phyloP scores from a whole-genome alignment of 805 yeast genomes.

The Wickerhamiella azymoides region DNA sequence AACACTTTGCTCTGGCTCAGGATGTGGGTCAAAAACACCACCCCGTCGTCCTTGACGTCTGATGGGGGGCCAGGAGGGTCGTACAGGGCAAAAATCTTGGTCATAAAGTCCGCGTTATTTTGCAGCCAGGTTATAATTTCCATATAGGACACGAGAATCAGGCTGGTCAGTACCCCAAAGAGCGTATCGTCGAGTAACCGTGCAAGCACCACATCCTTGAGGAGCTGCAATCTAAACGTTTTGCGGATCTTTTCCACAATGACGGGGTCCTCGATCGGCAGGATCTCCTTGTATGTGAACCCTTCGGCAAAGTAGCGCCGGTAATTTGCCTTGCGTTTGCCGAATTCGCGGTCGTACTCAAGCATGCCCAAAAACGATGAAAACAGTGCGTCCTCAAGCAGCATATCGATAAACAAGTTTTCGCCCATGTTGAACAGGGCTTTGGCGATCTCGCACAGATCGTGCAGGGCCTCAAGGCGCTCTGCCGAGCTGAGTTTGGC shows the following conservation, averaged over 20 bases:
- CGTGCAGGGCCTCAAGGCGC: conserved; percentile 43
- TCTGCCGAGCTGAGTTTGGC: conserved; percentile 14
- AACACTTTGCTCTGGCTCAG: conserved; percentile 57
- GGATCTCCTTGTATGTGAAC: conserved; percentile 53
- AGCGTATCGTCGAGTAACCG: conserved; percentile 71
- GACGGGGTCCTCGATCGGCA: conserved; percentile 44
- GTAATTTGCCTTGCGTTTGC: conserved; percentile 66
- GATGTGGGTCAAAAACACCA: conserved; percentile 67
- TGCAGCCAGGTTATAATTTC: conserved; percentile 48
- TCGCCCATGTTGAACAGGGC: conserved; percentile 58
- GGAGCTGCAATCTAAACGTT: conserved; percentile 64
- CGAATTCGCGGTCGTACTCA: conserved; percentile 80
- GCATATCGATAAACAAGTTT: conserved; percentile 39
- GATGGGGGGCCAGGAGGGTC: conserved; percentile 15
- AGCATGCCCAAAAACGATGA: conserved; percentile 60
- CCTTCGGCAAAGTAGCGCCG: conserved; percentile 47
- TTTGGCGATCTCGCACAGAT: conserved; percentile 61
- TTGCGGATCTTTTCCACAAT: conserved; percentile 40
- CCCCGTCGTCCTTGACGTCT: conserved; percentile 38
- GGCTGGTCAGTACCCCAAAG: conserved; percentile 47
- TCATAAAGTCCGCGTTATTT: conserved; percentile 38
- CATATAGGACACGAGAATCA: conserved; percentile 56
- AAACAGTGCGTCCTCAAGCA: conserved; percentile 39
- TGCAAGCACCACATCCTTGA: conserved; percentile 78
- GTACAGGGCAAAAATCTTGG: conserved; percentile 47